phyloP scores from a whole-genome alignment of 257 asterid genomes.

The Lantana camara region DNA sequence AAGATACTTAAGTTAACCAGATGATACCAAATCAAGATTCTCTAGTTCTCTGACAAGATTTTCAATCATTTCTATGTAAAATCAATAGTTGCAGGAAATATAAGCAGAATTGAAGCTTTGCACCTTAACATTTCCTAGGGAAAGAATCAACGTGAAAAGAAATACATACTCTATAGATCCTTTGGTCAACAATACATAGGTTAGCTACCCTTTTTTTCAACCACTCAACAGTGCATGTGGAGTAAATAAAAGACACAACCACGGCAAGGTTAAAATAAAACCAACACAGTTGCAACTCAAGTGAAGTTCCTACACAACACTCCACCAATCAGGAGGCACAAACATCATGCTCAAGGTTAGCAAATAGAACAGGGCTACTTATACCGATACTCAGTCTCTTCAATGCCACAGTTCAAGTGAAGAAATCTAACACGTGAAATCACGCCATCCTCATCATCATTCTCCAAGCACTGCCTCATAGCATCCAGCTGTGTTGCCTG shows the following conservation, averaged over 20 bases:
- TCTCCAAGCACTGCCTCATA: constrained; percentile 62
- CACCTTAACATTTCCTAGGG: not conserved
- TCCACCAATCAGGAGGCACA: constrained; percentile 25
- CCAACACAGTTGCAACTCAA: constrained; percentile 20
- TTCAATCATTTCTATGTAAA: constrained; percentile 4
- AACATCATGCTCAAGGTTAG: constrained; percentile 19
- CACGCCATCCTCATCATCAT: constrained; percentile 61
- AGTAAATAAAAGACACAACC: too few relatives aligned
- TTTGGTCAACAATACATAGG: too few relatives aligned
- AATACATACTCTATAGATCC: constrained; percentile 7
- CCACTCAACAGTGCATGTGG: too few relatives aligned
- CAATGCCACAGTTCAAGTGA: constrained; percentile 65
- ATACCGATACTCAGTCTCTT: constrained; percentile 85
- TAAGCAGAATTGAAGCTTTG: constrained; percentile 7
- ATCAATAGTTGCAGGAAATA: not conserved
- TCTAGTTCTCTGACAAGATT: constrained; percentile 20
- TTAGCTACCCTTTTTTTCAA: not conserved
- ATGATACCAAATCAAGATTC: constrained; percentile 14
- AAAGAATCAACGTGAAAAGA: constrained; percentile 1
- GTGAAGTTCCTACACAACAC: constrained; percentile 1
- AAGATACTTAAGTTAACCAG: not conserved
- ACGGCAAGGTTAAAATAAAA: not conserved
- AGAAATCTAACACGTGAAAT: constrained; percentile 75
- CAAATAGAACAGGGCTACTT: constrained; percentile 22
- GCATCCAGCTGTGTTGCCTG: constrained; percentile 78